Percentiles rank a stretch among this genome's conserved stretches.
Conservation (phyloP, 2,329 filamentous ascomycete species). For the Lojkania enalia region DNA sequence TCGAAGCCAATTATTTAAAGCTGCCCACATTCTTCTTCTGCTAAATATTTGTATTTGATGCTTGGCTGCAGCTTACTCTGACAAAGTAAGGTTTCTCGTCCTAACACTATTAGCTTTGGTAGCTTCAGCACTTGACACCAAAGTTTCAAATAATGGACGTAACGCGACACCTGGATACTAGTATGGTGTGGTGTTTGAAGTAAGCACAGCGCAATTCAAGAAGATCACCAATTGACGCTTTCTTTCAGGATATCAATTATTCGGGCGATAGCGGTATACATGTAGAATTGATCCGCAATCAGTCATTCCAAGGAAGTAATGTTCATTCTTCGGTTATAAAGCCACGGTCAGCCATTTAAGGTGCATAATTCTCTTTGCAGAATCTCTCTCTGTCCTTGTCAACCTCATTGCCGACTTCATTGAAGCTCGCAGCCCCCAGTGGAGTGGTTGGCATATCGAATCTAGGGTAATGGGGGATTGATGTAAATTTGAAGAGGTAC, state of each 20-base stretch:
- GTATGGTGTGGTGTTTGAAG: constrained; percentile 22
- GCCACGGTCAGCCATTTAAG: constrained; percentile 37
- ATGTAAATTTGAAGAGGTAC: constrained; percentile 53
- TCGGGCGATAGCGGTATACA: constrained; percentile 74
- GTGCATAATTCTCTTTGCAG: constrained; percentile 43
- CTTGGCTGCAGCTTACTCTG: no score
- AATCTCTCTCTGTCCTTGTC: constrained; percentile 48
- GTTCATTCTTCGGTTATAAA: constrained; percentile 20
- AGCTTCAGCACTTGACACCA: constrained; percentile 12
- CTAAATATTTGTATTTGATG: no score
- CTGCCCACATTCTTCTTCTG: no score
- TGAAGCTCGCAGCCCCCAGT: constrained; percentile 46
- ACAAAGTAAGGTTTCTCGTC: no score
- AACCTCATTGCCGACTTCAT: constrained; percentile 48
- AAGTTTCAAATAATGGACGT: constrained; percentile 16
- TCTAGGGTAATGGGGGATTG: constrained; percentile 57
- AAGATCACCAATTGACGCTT: background rate
- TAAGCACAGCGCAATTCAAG: background rate
- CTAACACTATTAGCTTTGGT: constrained; percentile 8
- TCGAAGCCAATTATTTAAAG: no score
- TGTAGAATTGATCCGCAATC: constrained; percentile 70
- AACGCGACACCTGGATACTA: constrained; percentile 17
- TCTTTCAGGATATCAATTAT: constrained; percentile 63
- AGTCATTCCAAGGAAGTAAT: constrained; percentile 64
- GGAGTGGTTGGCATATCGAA: constrained; percentile 55